A percentile compares a stretch with the other conserved stretches of the same genome.
These are phyloP conservation scores for Rhizopogon rudus DNA, from an alignment of 768 basidiomycete species.

Conservation along the genomic window DNA sequence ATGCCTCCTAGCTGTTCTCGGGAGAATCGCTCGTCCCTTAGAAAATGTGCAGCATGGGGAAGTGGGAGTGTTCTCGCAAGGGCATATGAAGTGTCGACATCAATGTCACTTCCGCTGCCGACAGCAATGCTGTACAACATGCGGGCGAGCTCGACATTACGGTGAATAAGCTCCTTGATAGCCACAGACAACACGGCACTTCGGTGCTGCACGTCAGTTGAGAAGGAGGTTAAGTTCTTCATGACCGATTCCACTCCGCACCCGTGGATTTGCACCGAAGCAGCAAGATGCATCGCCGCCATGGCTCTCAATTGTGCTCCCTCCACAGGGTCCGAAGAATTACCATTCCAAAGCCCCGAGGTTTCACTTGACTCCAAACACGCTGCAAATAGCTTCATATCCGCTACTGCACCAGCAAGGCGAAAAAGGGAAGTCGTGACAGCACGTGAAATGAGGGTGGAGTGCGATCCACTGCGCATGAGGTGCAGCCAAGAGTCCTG, in stretches of 20 bases:
- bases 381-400: slow-evolving; percentile 30
- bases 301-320: slow-evolving; percentile 8
- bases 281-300: slow-evolving; percentile 18
- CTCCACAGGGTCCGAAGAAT: slow-evolving; percentile 4
- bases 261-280: slow-evolving; percentile 24
- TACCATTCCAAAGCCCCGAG: neutral
- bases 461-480: neutral
- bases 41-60: slow-evolving; percentile 27
- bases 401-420: slow-evolving; percentile 34
- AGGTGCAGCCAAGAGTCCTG: slow-evolving; percentile 36
- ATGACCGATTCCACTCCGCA: slow-evolving; percentile 26
- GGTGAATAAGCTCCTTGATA: slow-evolving; percentile 15
- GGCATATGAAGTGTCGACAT: slow-evolving; percentile 15
- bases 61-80: slow-evolving; percentile 27
- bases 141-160: slow-evolving; percentile 28
- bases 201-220: slow-evolving; percentile 21
- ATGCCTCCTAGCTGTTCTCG: slow-evolving; percentile 30
- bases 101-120: slow-evolving; percentile 16
- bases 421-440: slow-evolving; percentile 42
- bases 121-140: slow-evolving; percentile 30
- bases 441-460: slow-evolving; percentile 29
- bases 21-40: slow-evolving; percentile 28
- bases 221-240: slow-evolving; percentile 18
- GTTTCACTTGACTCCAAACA: slow-evolving; percentile 21
- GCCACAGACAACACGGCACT: slow-evolving; percentile 20